Conservation (phyloP, 2,329 filamentous ascomycete genomes). For the Diaporthe citriasiana region DNA sequence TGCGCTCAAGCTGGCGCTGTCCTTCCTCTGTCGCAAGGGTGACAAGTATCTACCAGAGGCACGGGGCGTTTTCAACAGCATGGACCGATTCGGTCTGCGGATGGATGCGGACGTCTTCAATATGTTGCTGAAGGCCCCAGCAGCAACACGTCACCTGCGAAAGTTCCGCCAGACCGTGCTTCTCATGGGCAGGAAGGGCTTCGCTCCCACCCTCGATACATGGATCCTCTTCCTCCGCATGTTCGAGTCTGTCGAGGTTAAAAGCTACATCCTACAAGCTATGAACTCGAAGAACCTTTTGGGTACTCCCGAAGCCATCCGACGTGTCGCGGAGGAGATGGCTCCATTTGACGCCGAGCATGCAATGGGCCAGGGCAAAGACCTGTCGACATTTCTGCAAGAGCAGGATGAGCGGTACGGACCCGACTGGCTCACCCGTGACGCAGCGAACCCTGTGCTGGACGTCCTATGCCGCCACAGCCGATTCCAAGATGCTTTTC, state of each 20-base stretch:
- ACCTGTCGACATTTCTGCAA: constrained; percentile 55
- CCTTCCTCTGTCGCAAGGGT: constrained; percentile 54
- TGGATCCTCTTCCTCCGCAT: constrained; percentile 65
- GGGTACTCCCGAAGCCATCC: constrained; percentile 52
- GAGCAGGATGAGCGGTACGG: constrained; percentile 61
- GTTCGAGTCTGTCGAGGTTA: constrained; percentile 71
- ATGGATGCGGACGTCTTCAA: constrained; percentile 64
- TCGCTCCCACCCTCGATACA: constrained; percentile 59
- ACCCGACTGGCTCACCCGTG: constrained; percentile 58
- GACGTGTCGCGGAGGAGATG: constrained; percentile 59
- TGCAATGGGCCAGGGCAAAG: constrained; percentile 54
- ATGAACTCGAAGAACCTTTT: constrained; percentile 63
- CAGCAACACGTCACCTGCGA: constrained; percentile 56
- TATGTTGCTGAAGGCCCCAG: constrained; percentile 59
- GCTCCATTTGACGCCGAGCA: constrained; percentile 59
- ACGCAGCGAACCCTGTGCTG: constrained; percentile 56
- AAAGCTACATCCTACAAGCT: constrained; percentile 59
- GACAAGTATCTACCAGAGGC: constrained; percentile 47
- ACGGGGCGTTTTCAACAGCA: constrained; percentile 54
- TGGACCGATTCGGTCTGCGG: constrained; percentile 55
- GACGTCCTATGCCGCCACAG: constrained; percentile 59
- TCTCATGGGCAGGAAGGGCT: constrained; percentile 57
- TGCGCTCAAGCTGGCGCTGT: constrained; percentile 60
- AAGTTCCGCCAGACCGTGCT: constrained; percentile 58
- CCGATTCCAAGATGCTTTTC: constrained; percentile 47